Conservation (phyloP, 73 alveolate genomes). For the Effrenium voratum region DNA sequence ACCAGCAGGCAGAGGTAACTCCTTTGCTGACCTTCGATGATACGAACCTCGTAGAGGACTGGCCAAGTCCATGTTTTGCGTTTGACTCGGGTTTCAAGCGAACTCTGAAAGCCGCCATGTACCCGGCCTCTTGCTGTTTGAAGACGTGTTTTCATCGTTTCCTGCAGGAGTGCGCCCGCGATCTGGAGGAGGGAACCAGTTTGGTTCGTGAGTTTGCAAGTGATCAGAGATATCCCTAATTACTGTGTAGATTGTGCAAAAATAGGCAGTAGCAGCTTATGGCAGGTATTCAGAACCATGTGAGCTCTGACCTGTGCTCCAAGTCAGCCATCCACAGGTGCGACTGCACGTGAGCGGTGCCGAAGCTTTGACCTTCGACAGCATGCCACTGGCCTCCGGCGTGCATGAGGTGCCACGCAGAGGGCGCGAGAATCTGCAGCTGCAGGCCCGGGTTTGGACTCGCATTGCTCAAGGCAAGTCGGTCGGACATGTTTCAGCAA, state of each 20-base stretch:
- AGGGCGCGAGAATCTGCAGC: not conserved
- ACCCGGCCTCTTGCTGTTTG: too few species aligned
- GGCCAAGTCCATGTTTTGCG: not conserved
- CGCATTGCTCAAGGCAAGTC: too few species aligned
- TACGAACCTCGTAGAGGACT: not conserved
- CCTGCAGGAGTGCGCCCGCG: too few species aligned
- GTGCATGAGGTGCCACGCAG: constrained; percentile 14
- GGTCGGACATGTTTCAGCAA: too few species aligned
- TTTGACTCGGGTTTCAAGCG: not conserved
- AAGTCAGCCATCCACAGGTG: not conserved
- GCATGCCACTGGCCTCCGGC: constrained; percentile 43
- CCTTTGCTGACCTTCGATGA: constrained; percentile 35
- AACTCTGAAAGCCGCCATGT: too few species aligned
- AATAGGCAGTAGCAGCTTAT: too few species aligned
- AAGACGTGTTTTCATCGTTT: too few species aligned
- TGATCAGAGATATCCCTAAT: not conserved
- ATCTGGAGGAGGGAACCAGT: constrained; percentile 47
- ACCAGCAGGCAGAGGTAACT: not conserved
- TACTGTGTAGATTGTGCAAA: too few species aligned
- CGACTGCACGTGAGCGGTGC: constrained; percentile 57
- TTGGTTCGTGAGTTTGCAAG: not conserved
- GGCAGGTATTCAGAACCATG: not conserved
- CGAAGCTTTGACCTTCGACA: constrained; percentile 46
- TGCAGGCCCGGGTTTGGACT: too few species aligned
- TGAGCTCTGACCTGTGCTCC: not conserved